A percentile compares a stretch with the other conserved stretches of the same genome.
Conservation (phyloP, 192 early-diverging fungal species). For the Phycomyces blakesleeanus region DNA sequence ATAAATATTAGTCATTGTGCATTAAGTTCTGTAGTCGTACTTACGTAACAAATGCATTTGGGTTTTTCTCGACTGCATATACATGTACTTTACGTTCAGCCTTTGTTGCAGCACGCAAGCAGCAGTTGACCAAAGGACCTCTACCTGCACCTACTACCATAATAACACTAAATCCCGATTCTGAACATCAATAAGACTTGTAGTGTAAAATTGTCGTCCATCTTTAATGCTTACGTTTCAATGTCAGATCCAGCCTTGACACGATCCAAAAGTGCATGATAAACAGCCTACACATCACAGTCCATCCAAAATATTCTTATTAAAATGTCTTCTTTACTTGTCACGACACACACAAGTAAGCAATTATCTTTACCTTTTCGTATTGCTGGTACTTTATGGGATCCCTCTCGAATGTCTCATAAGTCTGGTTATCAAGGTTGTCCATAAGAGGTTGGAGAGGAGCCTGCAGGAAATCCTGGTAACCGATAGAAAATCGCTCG, state of each 20-base stretch:
- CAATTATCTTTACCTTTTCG: conserved; percentile 50
- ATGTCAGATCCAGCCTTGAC: conserved; percentile 29
- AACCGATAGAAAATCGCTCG: conserved; percentile 77
- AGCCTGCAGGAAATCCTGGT: conserved; percentile 87
- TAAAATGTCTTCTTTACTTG: too few species aligned
- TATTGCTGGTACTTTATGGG: conserved; percentile 92
- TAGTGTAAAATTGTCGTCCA: too few species aligned
- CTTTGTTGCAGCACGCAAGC: conserved; percentile 70
- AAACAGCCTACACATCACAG: conserved; percentile 39
- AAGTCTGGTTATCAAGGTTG: conserved; percentile 89
- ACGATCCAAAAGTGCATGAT: conserved; percentile 51
- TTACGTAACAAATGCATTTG: conserved; percentile 86
- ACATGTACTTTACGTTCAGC: conserved; percentile 59
- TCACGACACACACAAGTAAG: not conserved
- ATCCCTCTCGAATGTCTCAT: conserved; percentile 96
- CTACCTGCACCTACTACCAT: conserved; percentile 95
- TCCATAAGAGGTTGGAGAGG: conserved; percentile 91
- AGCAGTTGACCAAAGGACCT: conserved; percentile 89
- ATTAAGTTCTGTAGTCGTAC: conserved; percentile 6
- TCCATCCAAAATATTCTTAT: too few species aligned
- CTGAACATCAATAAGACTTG: too few species aligned
- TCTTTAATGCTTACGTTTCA: conserved; percentile 63
- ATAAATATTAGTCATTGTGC: not conserved
- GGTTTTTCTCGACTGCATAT: conserved; percentile 95
- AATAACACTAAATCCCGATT: conserved; percentile 54